Percentiles rank a stretch among this genome's conserved stretches.
Conservation (phyloP, 2,329 filamentous ascomycete species). For the Colletotrichum brevisporum region DNA sequence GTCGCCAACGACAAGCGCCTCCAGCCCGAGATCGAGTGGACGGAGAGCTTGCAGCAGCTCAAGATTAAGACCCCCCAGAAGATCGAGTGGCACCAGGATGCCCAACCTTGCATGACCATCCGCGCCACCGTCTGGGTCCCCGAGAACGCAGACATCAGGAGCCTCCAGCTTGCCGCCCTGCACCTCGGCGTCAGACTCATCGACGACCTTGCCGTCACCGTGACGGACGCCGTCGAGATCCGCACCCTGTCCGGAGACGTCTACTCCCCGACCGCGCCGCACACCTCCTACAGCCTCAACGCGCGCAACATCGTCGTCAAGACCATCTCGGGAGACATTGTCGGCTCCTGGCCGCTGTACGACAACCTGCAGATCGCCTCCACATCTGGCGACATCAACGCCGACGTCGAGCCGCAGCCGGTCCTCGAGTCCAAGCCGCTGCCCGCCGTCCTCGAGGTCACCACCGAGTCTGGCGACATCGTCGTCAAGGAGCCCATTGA, state of each 20-base stretch:
- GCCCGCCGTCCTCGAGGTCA: constrained; percentile 57
- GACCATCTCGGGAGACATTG: constrained; percentile 60
- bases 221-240: constrained; percentile 49
- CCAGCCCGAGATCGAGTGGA: constrained; percentile 49
- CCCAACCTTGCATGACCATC: constrained; percentile 63
- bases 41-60: constrained; percentile 55
- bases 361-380: constrained; percentile 62
- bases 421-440: constrained; percentile 51
- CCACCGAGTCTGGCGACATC: constrained; percentile 60
- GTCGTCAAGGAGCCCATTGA: constrained; percentile 57
- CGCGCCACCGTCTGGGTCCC: constrained; percentile 64
- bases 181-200: constrained; percentile 58
- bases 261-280: constrained; percentile 47
- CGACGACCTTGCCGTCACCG: constrained; percentile 55
- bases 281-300: constrained; percentile 56
- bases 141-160: constrained; percentile 52
- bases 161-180: constrained; percentile 52
- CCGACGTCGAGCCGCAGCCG: constrained; percentile 57
- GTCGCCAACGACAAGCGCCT: constrained; percentile 61
- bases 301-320: constrained; percentile 58
- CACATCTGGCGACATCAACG: constrained; percentile 59
- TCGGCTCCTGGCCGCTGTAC: constrained; percentile 66
- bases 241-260: constrained; percentile 57
- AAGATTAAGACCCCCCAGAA: constrained; percentile 55
- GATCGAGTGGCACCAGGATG: constrained; percentile 46